phyloP scores from a whole-genome alignment of 768 basidiomycete species.

The Mycena capillaripes region DNA sequence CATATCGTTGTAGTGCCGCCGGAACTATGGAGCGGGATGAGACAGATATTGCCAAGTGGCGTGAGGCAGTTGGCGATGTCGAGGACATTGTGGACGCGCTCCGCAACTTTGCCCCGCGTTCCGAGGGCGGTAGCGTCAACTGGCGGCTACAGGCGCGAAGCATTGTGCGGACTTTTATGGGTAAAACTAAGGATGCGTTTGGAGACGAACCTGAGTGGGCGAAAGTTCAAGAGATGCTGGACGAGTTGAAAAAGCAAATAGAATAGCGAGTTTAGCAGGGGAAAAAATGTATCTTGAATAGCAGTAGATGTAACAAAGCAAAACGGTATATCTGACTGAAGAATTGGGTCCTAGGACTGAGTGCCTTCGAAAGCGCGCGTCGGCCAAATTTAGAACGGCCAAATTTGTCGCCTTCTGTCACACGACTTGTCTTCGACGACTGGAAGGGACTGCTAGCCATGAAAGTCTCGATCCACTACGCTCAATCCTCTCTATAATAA shows the following conservation, averaged over 20 bases:
- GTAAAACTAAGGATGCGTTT: constrained; percentile 83
- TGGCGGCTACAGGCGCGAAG: constrained; percentile 93
- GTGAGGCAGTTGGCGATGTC: constrained; percentile 83
- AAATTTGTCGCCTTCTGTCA: no score
- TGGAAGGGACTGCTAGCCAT: no score
- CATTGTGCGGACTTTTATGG: constrained; percentile 90
- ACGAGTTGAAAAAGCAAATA: constrained; percentile 74
- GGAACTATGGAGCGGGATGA: constrained; percentile 75
- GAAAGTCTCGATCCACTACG: no score
- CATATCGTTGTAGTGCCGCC: constrained; percentile 81
- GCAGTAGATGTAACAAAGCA: no score
- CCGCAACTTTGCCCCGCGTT: constrained; percentile 84
- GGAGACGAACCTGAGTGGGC: constrained; percentile 92
- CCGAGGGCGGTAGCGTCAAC: constrained; percentile 61
- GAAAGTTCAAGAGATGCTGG: constrained; percentile 73
- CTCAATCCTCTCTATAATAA: no score
- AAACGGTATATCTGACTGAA: no score
- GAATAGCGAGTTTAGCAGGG: no score
- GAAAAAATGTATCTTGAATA: no score
- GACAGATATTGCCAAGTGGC: constrained; percentile 77
- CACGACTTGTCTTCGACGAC: no score
- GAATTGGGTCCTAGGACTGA: no score
- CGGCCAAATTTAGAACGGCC: no score
- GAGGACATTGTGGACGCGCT: constrained; percentile 88
- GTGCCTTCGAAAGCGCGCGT: no score